Conservation (phyloP, 768 basidiomycete species). For the Amanita inopinata region DNA sequence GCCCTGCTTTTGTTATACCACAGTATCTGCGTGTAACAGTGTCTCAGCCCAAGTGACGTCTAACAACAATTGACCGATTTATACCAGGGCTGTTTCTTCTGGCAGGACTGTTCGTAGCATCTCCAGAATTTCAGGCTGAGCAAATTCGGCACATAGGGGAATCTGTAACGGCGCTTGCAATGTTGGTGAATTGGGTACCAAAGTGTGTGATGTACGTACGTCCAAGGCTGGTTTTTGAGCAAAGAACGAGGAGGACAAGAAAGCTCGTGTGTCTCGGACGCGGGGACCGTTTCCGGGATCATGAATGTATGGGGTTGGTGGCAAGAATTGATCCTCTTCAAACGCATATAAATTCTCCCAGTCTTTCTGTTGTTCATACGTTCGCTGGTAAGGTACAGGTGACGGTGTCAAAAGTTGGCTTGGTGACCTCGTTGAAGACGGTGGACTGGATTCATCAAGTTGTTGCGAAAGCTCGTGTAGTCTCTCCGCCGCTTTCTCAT, state of each 20-base stretch:
- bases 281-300: conserved; percentile 77
- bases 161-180: conserved; percentile 23
- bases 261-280: conserved; percentile 56
- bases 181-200: background rate
- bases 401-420: conserved; percentile 14
- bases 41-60: background rate
- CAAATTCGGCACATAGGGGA: conserved; percentile 67
- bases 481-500: no score
- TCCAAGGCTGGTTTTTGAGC: conserved; percentile 54
- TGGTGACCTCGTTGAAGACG: conserved; percentile 15
- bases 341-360: background rate
- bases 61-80: conserved; percentile 1
- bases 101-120: conserved; percentile 65
- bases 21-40: conserved; percentile 42
- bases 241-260: conserved; percentile 54
- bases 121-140: conserved; percentile 62
- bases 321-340: conserved; percentile 16
- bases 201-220: conserved; percentile 18
- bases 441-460: conserved; percentile 12
- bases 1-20: conserved; percentile 83
- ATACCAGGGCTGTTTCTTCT: conserved; percentile 60
- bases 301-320: conserved; percentile 51
- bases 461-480: no score
- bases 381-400: conserved; percentile 8
- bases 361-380: background rate